These are phyloP conservation scores for Paramyrothecium sp. DNA, from an alignment of 2,329 filamentous ascomycete species.

Conservation along the genomic window DNA sequence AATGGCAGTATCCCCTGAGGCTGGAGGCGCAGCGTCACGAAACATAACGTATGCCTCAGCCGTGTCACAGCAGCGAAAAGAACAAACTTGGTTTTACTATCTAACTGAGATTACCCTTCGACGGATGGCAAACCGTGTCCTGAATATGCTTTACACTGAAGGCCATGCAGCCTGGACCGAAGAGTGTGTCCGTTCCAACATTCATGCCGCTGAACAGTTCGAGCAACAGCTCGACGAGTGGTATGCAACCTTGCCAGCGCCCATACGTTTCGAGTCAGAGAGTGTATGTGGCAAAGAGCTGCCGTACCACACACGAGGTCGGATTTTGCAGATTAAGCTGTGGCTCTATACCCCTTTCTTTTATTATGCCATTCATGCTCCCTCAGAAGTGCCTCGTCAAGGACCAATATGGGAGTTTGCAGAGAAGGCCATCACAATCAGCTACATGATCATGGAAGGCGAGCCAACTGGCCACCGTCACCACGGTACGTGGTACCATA, in stretches of 20 bases:
- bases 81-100: constrained; percentile 16
- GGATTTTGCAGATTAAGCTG: neutral
- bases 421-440: too few species aligned
- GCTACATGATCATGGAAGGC: too few species aligned
- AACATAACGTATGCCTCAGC: neutral
- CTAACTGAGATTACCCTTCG: constrained; percentile 10
- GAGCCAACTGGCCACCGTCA: too few species aligned
- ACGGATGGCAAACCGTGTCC: constrained; percentile 7
- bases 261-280: neutral
- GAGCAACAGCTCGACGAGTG: neutral
- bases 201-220: neutral
- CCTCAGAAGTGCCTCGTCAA: neutral
- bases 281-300: neutral
- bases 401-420: too few species aligned
- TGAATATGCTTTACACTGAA: constrained; percentile 7
- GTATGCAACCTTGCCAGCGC: neutral
- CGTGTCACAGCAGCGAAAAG: constrained; percentile 1
- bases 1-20: constrained; percentile 6
- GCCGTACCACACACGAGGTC: neutral
- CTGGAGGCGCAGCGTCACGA: neutral
- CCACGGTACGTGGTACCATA: too few species aligned
- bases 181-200: neutral
- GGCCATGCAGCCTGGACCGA: constrained; percentile 3
- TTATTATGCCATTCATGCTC: neutral
- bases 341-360: neutral